phyloP scores from a whole-genome alignment of 371 early-diverging fungal species.

The Mortierella sp. region DNA sequence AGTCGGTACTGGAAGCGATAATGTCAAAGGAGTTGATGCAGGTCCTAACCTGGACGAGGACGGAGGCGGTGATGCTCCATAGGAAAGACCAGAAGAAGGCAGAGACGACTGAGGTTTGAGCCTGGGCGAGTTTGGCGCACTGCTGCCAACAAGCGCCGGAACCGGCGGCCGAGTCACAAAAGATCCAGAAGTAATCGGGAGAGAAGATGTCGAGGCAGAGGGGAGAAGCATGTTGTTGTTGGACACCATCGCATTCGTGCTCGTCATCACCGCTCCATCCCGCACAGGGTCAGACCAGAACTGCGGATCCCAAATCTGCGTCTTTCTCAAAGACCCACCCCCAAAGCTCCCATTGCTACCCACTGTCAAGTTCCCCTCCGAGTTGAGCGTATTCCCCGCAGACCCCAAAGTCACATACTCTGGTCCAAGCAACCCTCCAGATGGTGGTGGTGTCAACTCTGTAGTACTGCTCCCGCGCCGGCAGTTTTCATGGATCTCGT shows the following conservation, averaged over 20 bases:
- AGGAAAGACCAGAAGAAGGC: neutral
- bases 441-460: neutral
- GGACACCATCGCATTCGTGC: no score
- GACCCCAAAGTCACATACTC: conserved; percentile 4
- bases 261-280: neutral
- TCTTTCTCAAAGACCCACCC: neutral
- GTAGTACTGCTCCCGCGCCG: neutral
- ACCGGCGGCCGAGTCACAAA: neutral
- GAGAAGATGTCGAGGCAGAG: conserved; percentile 12
- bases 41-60: neutral
- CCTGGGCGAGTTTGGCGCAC: conserved; percentile 10
- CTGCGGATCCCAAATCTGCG: conserved; percentile 53
- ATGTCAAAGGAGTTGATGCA: neutral
- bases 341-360: conserved; percentile 22
- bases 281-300: conserved; percentile 39
- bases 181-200: conserved; percentile 1
- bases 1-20: neutral
- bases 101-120: neutral
- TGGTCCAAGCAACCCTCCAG: neutral
- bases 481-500: neutral
- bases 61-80: neutral
- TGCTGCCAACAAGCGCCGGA: neutral
- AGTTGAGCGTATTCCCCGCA: conserved; percentile 25
- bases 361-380: conserved; percentile 22
- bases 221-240: neutral